Conservation (phyloP, 148 eudicot species). For the Camellia granthamiana region DNA sequence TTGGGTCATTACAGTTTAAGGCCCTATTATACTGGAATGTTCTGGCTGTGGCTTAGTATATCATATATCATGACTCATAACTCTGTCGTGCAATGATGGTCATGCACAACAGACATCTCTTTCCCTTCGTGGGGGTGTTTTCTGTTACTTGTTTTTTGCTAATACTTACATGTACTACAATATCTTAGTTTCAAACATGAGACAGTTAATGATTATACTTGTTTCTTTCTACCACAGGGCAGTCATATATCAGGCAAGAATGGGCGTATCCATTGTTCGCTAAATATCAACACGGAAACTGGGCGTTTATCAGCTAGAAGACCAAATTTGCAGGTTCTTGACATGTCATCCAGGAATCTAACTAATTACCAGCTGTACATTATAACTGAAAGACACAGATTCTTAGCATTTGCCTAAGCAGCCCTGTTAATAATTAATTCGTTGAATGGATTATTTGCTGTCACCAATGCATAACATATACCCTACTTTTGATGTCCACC, state of each 20-base stretch:
- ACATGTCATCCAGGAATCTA: neutral
- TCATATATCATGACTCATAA: too few relatives aligned
- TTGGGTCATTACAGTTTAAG: too few relatives aligned
- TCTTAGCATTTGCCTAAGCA: neutral
- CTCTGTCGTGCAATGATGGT: neutral
- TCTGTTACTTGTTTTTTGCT: neutral
- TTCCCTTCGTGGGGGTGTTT: neutral
- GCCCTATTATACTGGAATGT: too few relatives aligned
- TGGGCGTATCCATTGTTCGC: conserved; percentile 95
- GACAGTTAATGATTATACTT: conserved; percentile 6
- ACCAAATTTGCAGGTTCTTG: conserved; percentile 85
- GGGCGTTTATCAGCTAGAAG: conserved; percentile 97
- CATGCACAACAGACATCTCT: neutral
- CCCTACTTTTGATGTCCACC: conserved; percentile 1
- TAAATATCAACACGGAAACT: conserved; percentile 97
- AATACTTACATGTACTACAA: neutral
- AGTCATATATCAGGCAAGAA: conserved; percentile 73
- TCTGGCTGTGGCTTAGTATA: neutral
- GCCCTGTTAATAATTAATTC: neutral
- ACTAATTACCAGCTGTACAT: neutral
- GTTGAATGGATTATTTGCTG: neutral
- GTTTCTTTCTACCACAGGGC: conserved; percentile 51
- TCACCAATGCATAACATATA: neutral
- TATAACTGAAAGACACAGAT: neutral
- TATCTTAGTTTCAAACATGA: neutral